phyloP scores from a whole-genome alignment of 1,284 basidiomycete species.

The Sporisorium scitamineum region DNA sequence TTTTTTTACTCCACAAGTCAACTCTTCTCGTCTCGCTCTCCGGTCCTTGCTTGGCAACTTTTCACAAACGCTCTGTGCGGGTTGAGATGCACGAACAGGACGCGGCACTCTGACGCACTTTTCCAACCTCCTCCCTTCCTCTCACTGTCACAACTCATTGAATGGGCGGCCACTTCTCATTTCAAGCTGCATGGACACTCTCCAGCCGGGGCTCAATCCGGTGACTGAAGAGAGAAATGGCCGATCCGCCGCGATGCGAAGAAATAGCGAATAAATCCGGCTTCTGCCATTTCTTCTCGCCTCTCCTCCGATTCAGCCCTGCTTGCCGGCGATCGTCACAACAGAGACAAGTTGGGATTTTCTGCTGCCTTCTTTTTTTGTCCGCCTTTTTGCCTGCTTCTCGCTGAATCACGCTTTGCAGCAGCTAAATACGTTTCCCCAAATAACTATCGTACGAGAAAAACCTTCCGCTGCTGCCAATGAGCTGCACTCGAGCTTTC shows the following conservation, averaged over 20 bases:
- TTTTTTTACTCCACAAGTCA: too few species aligned
- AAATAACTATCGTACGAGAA: not conserved
- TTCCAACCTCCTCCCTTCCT: not conserved
- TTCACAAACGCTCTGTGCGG: not conserved
- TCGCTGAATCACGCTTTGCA: not conserved
- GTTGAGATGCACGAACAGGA: not conserved
- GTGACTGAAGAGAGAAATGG: not conserved
- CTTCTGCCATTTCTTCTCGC: not conserved
- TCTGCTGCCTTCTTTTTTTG: conserved; percentile 3
- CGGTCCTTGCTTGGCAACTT: not conserved
- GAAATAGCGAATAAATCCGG: not conserved
- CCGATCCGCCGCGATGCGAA: not conserved
- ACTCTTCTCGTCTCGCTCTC: not conserved
- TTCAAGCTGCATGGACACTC: not conserved
- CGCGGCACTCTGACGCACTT: conserved; percentile 27
- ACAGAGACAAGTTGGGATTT: not conserved
- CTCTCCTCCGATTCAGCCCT: not conserved
- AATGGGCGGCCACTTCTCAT: not conserved
- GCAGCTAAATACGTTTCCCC: not conserved
- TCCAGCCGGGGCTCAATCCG: not conserved
- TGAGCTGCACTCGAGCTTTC: too few species aligned
- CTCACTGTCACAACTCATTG: not conserved
- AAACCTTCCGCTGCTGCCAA: not conserved
- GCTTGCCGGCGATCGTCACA: not conserved
- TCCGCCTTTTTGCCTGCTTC: not conserved